These are phyloP conservation scores for Rhypophila decipiens DNA, from an alignment of 495 filamentous ascomycete species.

Conservation along the genomic window DNA sequence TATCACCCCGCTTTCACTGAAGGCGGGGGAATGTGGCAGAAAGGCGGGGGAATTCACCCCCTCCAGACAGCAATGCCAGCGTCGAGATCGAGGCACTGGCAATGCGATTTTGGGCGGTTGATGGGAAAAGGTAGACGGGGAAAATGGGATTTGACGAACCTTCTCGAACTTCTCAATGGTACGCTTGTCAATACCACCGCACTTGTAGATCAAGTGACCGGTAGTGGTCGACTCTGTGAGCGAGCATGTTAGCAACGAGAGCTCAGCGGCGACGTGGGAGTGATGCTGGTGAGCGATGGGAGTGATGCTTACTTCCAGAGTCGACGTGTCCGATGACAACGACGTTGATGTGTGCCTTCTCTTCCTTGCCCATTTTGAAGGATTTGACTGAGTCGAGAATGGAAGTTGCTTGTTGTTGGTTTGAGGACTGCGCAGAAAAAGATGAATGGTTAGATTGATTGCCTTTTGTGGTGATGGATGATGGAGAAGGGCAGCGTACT, in stretches of 20 bases:
- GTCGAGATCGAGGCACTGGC: too few relatives aligned
- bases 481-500: conserved; percentile 7
- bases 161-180: conserved; percentile 99
- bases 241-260: too few relatives aligned
- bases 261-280: too few relatives aligned
- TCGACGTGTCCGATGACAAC: conserved; percentile 99
- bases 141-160: conserved; percentile 46
- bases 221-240: conserved; percentile 21
- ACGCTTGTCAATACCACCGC: conserved; percentile 99
- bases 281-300: background rate
- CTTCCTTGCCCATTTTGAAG: conserved; percentile 66
- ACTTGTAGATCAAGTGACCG: conserved; percentile 99
- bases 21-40: conserved; percentile 23
- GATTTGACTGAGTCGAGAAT: conserved; percentile 5
- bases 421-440: conserved; percentile 10
- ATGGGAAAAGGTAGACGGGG: too few relatives aligned
- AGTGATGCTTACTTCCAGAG: conserved; percentile 71
- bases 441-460: background rate
- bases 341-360: conserved; percentile 87
- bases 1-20: too few relatives aligned
- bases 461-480: background rate
- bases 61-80: conserved; percentile 12
- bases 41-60: conserved; percentile 8
- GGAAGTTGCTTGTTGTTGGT: conserved; percentile 17
- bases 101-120: too few relatives aligned